phyloP scores from a whole-genome alignment of 2,329 filamentous ascomycete genomes.

The Calonectria multiphialidica region DNA sequence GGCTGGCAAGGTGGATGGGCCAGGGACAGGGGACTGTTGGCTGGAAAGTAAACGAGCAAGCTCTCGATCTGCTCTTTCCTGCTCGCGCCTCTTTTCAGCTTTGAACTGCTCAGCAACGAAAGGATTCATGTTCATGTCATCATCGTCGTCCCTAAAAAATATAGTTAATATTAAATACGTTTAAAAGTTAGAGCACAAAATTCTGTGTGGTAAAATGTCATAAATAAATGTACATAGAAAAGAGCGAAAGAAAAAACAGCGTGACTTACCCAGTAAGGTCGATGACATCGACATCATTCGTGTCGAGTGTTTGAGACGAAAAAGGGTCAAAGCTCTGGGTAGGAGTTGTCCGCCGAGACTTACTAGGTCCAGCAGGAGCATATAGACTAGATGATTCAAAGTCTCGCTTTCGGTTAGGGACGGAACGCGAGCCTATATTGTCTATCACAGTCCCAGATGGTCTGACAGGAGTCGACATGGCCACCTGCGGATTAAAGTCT shows the following conservation, averaged over 20 bases:
- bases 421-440: slow-evolving; percentile 31
- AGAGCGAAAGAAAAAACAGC: background rate
- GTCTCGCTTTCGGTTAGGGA: slow-evolving; percentile 48
- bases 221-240: too few species aligned
- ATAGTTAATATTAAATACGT: background rate
- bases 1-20: slow-evolving; percentile 8
- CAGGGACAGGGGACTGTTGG: slow-evolving; percentile 29
- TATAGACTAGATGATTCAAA: slow-evolving; percentile 34
- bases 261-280: slow-evolving; percentile 56
- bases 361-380: slow-evolving; percentile 34
- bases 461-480: slow-evolving; percentile 38
- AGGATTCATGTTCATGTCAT: slow-evolving; percentile 41
- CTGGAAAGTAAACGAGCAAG: slow-evolving; percentile 45
- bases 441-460: slow-evolving; percentile 9
- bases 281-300: slow-evolving; percentile 47
- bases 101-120: slow-evolving; percentile 51
- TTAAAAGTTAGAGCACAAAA: too few species aligned
- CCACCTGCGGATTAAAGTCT: slow-evolving; percentile 21
- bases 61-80: slow-evolving; percentile 44
- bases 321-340: slow-evolving; percentile 19
- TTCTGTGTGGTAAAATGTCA: too few species aligned
- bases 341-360: slow-evolving; percentile 51
- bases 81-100: slow-evolving; percentile 47
- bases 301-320: slow-evolving; percentile 12
- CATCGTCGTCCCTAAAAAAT: slow-evolving; percentile 47